Evolutionary conservation across 2,329 filamentous ascomycete genomes (phyloP).

Genomic region (Chaetomium sp.): DNA sequence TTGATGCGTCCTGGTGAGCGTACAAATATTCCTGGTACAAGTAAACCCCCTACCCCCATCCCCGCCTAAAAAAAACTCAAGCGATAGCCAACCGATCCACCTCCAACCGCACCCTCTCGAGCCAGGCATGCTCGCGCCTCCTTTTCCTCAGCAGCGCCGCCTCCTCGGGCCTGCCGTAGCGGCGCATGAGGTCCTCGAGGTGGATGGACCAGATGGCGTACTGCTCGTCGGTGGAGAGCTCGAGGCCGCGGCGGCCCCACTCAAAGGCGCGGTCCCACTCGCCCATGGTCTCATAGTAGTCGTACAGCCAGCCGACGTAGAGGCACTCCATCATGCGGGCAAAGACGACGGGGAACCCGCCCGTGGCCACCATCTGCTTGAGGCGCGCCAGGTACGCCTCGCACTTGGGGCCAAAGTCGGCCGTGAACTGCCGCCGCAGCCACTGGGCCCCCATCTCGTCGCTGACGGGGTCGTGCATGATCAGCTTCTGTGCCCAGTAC

Average conservation of each 20-base stretch:
- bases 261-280: slow-evolving; percentile 31
- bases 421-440: slow-evolving; percentile 25
- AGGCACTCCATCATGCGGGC: slow-evolving; percentile 31
- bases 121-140: slow-evolving; percentile 29
- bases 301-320: slow-evolving; percentile 33
- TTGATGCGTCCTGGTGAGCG: background rate
- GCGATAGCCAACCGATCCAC: slow-evolving; percentile 28
- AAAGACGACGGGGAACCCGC: slow-evolving; percentile 23
- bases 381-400: slow-evolving; percentile 21
- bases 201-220: slow-evolving; percentile 35
- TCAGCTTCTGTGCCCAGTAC: slow-evolving; percentile 34
- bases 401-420: slow-evolving; percentile 25
- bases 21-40: background rate
- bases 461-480: slow-evolving; percentile 28
- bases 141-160: slow-evolving; percentile 29
- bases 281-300: slow-evolving; percentile 32
- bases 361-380: background rate
- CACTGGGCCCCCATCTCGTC: slow-evolving; percentile 31
- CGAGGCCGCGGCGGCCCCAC: slow-evolving; percentile 30
- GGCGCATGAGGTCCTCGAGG: slow-evolving; percentile 33
- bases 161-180: slow-evolving; percentile 27
- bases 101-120: slow-evolving; percentile 32
- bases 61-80: background rate
- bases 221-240: slow-evolving; percentile 32
- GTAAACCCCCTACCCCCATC: background rate